Base-by-base conservation (phyloP, 2,329 filamentous ascomycete genomes). In the Calonectria ilicicola region DNA sequence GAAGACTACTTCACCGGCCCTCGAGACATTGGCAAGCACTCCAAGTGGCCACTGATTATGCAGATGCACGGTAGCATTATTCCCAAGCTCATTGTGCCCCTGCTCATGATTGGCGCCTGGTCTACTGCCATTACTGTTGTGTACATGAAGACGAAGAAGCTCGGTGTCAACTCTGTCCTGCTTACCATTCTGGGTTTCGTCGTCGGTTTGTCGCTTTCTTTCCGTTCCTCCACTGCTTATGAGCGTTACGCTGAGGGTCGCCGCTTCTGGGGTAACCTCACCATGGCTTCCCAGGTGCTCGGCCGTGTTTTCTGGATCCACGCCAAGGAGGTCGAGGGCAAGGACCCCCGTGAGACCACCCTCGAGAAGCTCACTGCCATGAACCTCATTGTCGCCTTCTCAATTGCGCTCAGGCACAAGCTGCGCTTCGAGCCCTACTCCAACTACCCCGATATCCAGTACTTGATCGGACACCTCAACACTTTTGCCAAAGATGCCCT, bases 221-320 rank as follows among this genome's bases (percentile, higher is more conserved):
- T 96, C 85, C 91, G 94, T 71, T 94, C 90, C 74, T 92, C 93
- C 2, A 94, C 93, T 9, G 94, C 94, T 12, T 96, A 96, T 77
- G 94, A 96, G 83, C 90, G 93, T 76, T 92, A 91, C 80, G 87
- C 87, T 47, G 92, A 93, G 74, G 92, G 92, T 44, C 87, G 92
- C 44, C 91, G 90, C 77, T 90, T 87, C 77, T 93, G 91, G 91
- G 86, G 91, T 1, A 85, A 89, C 69, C 85, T 92, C 77, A 90
- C 88, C 67, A 86, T 88, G 82, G 92, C 93, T 80, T 85, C 88
- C 78, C 87, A 95, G 85, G 85, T 91, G 81, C 86, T 97, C 77
- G 94, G 91, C 77, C 91, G 96, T 26, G 88, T 94, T 12, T 94
- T 97, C 81, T 98, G 96, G 96, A 88, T 98, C 38, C 94, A 98